Evolutionary conservation across 345 rosid species (phyloP), one percentile per base, ranked within the genome.

Genomic region (Brassica incana): DNA sequence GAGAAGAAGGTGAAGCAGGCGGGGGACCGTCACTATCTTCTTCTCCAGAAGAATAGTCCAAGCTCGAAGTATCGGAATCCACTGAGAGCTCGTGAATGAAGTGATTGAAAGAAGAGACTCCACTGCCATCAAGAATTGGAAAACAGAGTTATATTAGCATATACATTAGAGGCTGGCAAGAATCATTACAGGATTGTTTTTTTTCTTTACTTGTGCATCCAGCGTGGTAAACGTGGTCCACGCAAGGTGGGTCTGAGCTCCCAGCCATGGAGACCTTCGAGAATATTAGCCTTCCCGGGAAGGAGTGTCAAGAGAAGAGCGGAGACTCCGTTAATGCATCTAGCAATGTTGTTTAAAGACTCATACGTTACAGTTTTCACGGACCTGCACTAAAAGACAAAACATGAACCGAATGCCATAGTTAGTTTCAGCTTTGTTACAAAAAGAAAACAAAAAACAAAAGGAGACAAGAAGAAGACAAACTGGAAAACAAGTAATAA

Each of bases 201-300:
- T 29, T 0, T 54, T 4, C 9, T 3, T 80, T 86, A 95, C 99
- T 90, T 88, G 65, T 90, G 97, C 99, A 95, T 95, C 98, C 98
- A 95, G 0, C 96, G 86, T 0, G 99, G 99, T 35, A 95, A 85
- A 15, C 93, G 88, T 36, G 99, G 99, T 72, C 97, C 99, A 50
- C 91, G 91, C 16, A 95, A 82, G 1, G 92, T 85, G 2, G 99
- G 99, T 84, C 94, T 81, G 71, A 95, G 98, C 87, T 93, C 99
- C 99, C 99, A 93, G 20, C 99, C 99, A 65, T 91, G 90, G 69
- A 95, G 81, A 50, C 99, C 97, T 89, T 95, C 97, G 48, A 95
- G 94, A 64, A 89, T 83, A 77, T 81, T 82, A 71, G 91, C 87
- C 78, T 95, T 89, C 54, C 97, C 98, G 0, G 97, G 98, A 43